Evolutionary conservation across 495 filamentous ascomycete genomes (phyloP).

Genomic region (Amphirosellinia nigrospora): DNA sequence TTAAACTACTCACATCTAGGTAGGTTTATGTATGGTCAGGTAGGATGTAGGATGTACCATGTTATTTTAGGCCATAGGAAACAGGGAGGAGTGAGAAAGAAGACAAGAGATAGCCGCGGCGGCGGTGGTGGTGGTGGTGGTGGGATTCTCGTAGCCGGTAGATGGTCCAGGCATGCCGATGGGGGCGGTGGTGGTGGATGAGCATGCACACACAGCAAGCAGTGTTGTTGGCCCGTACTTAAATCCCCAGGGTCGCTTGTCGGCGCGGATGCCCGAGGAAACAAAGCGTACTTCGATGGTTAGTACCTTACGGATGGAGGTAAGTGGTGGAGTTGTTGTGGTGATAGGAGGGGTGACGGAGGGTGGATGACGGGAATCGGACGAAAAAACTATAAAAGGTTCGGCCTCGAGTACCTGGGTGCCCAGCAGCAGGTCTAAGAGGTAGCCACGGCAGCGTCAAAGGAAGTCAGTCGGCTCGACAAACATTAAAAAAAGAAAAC

Average conservation of each 20-base stretch:
- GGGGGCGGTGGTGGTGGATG: slow-evolving; percentile 20
- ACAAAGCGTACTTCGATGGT: slow-evolving; percentile 14
- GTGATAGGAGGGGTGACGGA: slow-evolving; percentile 11
- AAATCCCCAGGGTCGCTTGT: slow-evolving; percentile 16
- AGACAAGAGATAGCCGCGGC: slow-evolving; percentile 1
- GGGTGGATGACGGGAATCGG: neutral
- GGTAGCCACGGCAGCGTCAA: neutral
- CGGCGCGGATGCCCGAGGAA: slow-evolving; percentile 14
- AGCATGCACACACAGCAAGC: slow-evolving; percentile 29
- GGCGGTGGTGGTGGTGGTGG: neutral
- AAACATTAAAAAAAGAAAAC: neutral
- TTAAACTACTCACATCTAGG: slow-evolving; percentile 23
- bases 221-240: slow-evolving; percentile 17
- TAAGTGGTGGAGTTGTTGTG: slow-evolving; percentile 22
- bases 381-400: slow-evolving; percentile 6
- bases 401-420: neutral
- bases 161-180: slow-evolving; percentile 25
- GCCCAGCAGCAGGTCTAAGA: neutral
- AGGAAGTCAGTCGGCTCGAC: neutral
- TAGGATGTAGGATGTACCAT: slow-evolving; percentile 12
- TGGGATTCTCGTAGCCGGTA: slow-evolving; percentile 15
- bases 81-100: neutral
- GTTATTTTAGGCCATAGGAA: neutral
- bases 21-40: neutral
- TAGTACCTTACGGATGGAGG: slow-evolving; percentile 22